Evolutionary conservation across 1,284 basidiomycete genomes (phyloP).

Genomic region (Coriolopsis trogii): DNA sequence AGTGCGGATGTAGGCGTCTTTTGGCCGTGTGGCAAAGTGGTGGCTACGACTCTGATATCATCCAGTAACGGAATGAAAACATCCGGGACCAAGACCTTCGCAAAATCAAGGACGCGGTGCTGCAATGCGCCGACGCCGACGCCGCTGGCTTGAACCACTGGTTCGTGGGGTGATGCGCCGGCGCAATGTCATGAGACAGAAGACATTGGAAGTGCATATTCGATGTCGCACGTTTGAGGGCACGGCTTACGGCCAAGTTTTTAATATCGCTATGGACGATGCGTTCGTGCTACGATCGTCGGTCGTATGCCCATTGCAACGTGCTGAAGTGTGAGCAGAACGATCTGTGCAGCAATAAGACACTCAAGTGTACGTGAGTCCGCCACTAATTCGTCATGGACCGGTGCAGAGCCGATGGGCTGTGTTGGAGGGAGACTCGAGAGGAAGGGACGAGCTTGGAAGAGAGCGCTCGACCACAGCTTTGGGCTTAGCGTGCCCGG

Average conservation of each 20-base stretch:
- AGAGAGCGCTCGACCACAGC: slow-evolving; percentile 8
- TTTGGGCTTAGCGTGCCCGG: background rate
- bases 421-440: background rate
- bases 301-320: background rate
- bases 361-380: background rate
- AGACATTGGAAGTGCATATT: background rate
- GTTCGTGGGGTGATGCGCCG: slow-evolving; percentile 5
- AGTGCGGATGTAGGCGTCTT: slow-evolving; percentile 3
- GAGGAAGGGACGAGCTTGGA: background rate
- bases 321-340: background rate
- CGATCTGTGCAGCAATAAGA: background rate
- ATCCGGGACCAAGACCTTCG: background rate
- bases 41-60: background rate
- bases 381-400: background rate
- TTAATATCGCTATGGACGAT: background rate
- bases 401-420: background rate
- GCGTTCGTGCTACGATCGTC: background rate
- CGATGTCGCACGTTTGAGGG: slow-evolving; percentile 11
- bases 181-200: background rate
- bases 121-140: slow-evolving; percentile 3
- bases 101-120: slow-evolving; percentile 2
- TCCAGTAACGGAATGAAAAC: background rate
- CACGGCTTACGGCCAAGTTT: slow-evolving; percentile 1
- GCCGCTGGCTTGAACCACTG: slow-evolving; percentile 1
- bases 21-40: background rate